Evolutionary conservation across 305 asterid genomes (phyloP), one percentile per base, ranked within the genome.

Genomic region (Fraxinus nigra): DNA sequence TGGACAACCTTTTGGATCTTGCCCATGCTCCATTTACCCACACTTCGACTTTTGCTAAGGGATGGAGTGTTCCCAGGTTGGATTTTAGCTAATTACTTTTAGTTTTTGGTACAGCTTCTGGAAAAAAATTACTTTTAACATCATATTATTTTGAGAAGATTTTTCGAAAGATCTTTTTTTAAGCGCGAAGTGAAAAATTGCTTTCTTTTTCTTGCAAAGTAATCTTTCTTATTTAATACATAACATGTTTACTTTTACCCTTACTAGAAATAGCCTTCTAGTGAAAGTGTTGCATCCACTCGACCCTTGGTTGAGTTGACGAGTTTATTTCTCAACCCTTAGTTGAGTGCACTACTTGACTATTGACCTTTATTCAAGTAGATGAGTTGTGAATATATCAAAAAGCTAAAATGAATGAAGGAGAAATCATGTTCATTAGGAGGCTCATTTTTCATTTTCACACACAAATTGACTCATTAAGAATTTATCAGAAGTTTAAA

Each of bases 11-110:
- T 84, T 89, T 94, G 92, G 98, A 94, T 91, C 95, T 94, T 81
- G 97, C 97, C 80, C 98, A 94, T 84, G 98, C 98, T 69, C 98
- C 97, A 78, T 94, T 94, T 86, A 93, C 94, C 4, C 98, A 94
- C 83, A 93, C 98, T 35, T 93, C 98, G 37, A 94, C 98, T 1
- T 94, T 94, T 82, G 97, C 98, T 40, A 94, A 94, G 88, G 98
- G 98, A 70, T 94, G 98, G 98, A 92, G 91, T 67, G 93, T 94
- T 74, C 98, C 98, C 38, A 94, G 95, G 97, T 94, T 81, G 46
- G 84, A 65, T 65, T 22, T 24, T 34, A 24, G 72, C 72, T 63
- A 63, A 24, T 63, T 63, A 7, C 30, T 56, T 56, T 56, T 7
- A 20, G 67, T 7, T 8, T n/a, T 56, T 56, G 67, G 7, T 18